A percentile compares a stretch with the other conserved stretches of the same genome.
Conservation (phyloP, 192 early-diverging fungal species). For the Mortierella claussenii region DNA sequence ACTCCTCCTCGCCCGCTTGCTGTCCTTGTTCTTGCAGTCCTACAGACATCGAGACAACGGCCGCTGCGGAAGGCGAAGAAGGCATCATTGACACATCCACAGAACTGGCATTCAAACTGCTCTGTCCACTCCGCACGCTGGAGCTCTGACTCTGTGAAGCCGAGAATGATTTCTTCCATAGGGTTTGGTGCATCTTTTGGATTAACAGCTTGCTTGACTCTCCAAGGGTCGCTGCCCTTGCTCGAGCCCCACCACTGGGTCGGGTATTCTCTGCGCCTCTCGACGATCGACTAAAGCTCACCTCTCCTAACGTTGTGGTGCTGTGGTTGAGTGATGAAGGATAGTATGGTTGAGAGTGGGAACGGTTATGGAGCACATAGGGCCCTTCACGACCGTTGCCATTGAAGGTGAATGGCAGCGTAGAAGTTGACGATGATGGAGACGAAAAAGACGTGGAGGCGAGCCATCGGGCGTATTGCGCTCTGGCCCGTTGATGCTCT, state of each 20-base stretch:
- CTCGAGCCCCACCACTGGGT: slow-evolving; percentile 1
- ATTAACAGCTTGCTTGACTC: slow-evolving; percentile 37
- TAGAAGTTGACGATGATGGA: background rate
- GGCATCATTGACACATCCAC: background rate
- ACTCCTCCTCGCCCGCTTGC: background rate
- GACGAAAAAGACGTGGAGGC: background rate
- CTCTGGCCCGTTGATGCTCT: slow-evolving; percentile 33
- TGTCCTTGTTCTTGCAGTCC: background rate
- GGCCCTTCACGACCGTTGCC: too few species aligned
- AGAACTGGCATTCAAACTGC: background rate
- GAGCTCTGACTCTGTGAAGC: background rate
- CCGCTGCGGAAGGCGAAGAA: too few species aligned
- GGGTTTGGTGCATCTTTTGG: slow-evolving; percentile 31
- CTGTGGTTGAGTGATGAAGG: background rate
- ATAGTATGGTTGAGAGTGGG: slow-evolving; percentile 2
- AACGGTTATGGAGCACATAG: slow-evolving; percentile 12
- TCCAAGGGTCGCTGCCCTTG: slow-evolving; percentile 27
- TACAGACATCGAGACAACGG: too few species aligned
- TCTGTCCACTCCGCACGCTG: background rate
- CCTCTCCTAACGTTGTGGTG: background rate
- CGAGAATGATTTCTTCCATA: slow-evolving; percentile 6
- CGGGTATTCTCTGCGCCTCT: background rate
- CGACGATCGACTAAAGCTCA: background rate
- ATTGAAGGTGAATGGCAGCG: too few species aligned
- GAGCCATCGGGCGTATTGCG: background rate